Conservation (phyloP, 768 basidiomycete species). For the Suillus bovinus region DNA sequence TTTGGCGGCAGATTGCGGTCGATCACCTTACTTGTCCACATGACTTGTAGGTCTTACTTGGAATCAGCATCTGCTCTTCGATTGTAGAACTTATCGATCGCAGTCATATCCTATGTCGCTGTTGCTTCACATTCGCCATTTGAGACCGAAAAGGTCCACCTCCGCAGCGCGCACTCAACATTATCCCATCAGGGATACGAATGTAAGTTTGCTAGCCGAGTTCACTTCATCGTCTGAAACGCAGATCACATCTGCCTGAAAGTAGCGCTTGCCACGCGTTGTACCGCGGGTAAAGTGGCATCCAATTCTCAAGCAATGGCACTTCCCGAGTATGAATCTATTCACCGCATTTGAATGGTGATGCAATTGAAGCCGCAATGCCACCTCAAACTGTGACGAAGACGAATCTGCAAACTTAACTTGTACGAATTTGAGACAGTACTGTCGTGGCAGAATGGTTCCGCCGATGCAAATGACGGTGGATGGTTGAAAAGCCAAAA, state of each 20-base stretch:
- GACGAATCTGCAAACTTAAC: neutral
- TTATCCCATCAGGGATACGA: neutral
- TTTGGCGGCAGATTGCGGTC: neutral
- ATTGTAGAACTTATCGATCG: neutral
- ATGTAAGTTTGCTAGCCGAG: neutral
- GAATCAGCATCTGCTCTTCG: neutral
- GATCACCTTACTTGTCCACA: neutral
- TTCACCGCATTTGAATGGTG: neutral
- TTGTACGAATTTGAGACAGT: neutral
- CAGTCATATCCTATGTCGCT: neutral
- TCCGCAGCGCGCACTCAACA: neutral
- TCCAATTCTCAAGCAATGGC: neutral
- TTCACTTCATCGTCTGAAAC: slow-evolving; percentile 25
- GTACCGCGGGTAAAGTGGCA: neutral
- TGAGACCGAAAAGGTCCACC: neutral
- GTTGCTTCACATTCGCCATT: neutral
- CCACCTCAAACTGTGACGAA: neutral
- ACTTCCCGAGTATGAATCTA: neutral
- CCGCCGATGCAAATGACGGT: neutral
- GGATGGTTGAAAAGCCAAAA: neutral
- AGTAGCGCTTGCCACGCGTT: slow-evolving; percentile 65
- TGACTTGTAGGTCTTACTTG: neutral
- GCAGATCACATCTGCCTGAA: slow-evolving; percentile 71
- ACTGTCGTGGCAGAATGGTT: slow-evolving; percentile 6
- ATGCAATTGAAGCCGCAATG: neutral